A percentile compares a stretch with the other conserved stretches of the same genome.
Conservation (phyloP, 2,329 filamentous ascomycete species). For the Hirsutella rhossiliensis region DNA sequence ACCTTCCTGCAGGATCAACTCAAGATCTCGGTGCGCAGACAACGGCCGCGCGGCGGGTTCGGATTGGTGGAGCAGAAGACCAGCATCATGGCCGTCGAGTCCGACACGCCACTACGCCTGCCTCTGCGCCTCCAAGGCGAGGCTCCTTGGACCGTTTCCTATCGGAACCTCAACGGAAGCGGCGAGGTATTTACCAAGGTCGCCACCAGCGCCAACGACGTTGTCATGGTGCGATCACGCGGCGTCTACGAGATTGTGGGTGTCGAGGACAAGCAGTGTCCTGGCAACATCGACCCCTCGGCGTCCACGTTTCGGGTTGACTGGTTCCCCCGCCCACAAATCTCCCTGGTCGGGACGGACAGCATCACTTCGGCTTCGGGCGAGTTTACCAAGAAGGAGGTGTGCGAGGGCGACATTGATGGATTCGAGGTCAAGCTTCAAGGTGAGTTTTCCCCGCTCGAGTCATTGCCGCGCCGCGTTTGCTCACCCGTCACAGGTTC, state of each 20-base stretch:
- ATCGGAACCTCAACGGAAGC: constrained; percentile 52
- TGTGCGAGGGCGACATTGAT: constrained; percentile 93
- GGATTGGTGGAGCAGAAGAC: constrained; percentile 74
- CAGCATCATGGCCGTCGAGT: constrained; percentile 61
- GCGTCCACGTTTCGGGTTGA: constrained; percentile 67
- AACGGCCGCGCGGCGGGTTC: constrained; percentile 78
- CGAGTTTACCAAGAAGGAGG: constrained; percentile 60
- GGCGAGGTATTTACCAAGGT: constrained; percentile 33
- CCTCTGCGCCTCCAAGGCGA: constrained; percentile 80
- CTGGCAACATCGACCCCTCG: constrained; percentile 63
- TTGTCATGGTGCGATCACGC: constrained; percentile 49
- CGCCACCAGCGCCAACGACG: constrained; percentile 50
- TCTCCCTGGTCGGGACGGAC: constrained; percentile 54
- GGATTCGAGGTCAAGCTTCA: constrained; percentile 69
- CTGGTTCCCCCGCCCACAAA: constrained; percentile 72
- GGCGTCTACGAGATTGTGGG: constrained; percentile 73
- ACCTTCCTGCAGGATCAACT: constrained; percentile 74
- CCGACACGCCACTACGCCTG: constrained; percentile 54
- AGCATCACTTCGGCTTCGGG: constrained; percentile 40
- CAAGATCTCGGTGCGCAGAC: constrained; percentile 76
- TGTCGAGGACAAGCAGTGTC: constrained; percentile 69
- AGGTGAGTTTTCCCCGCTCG: constrained; percentile 36
- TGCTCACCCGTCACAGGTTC: constrained; percentile 40
- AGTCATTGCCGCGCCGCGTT: neutral
- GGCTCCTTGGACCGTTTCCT: constrained; percentile 70